Conservation (phyloP, 139 green algal species). For the Marvania coccoides region DNA sequence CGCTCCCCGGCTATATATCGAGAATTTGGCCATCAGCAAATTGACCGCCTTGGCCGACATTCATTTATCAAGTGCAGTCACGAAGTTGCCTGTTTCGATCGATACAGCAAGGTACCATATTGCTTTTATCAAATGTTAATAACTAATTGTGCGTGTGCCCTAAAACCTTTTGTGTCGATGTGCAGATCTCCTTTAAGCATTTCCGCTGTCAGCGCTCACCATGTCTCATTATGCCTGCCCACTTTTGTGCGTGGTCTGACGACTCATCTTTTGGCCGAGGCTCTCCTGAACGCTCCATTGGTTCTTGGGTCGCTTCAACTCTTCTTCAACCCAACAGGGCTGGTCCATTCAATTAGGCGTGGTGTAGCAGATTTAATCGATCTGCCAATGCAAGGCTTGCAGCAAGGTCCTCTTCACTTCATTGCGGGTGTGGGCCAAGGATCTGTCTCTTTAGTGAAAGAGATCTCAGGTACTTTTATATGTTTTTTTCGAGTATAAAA, state of each 20-base stretch:
- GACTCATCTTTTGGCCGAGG: constrained; percentile 45
- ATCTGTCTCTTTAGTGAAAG: constrained; percentile 38
- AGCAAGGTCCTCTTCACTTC: constrained; percentile 38
- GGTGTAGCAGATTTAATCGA: constrained; percentile 40
- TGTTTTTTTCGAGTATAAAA: not conserved
- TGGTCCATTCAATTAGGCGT: constrained; percentile 34
- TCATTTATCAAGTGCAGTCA: not conserved
- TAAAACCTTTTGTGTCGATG: too few species aligned
- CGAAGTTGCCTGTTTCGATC: not conserved
- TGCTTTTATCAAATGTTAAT: too few species aligned
- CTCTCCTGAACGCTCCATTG: constrained; percentile 42
- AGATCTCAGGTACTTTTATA: constrained; percentile 51
- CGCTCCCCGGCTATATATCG: too few species aligned
- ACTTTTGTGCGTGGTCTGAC: not conserved
- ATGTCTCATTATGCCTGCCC: not conserved
- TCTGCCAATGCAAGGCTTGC: constrained; percentile 44
- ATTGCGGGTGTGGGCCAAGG: constrained; percentile 48
- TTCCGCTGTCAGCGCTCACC: not conserved
- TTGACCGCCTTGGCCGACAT: not conserved
- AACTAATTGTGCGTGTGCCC: too few species aligned
- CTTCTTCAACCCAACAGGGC: constrained; percentile 57
- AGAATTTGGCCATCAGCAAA: not conserved
- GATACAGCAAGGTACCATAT: too few species aligned
- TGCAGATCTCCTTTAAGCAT: not conserved
- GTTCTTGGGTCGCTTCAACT: constrained; percentile 57